Base-by-base conservation (phyloP, 2,329 filamentous ascomycete genomes). In the Aspergillus carbonarius region DNA sequence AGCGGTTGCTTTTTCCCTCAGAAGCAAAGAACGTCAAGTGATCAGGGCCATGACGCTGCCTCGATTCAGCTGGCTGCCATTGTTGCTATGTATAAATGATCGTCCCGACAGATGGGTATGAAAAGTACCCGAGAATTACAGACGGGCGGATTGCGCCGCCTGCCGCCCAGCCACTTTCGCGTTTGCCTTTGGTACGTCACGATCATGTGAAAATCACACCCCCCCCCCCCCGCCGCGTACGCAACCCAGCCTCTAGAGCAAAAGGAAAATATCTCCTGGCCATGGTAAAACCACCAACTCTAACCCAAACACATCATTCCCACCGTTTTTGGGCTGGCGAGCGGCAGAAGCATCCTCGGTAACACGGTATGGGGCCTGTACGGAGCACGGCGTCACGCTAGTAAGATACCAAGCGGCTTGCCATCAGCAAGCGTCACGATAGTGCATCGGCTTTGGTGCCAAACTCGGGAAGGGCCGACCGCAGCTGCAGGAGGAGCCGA, bases 401-500 rank as follows among this genome's bases (percentile, higher is more conserved):
- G 30, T 51, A 52, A 52, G 20, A 42, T 30, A 53, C 23, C 49
- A 60, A 44, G 20, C 54, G 52, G 50, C 55, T 50, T 58, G 59
- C 58, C 59, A 55, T 40, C 20, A 48, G 48, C 46, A 57, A 44
- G 40, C 54, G 58, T 44, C 55, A 57, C 50, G 54, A 58, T 61
- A 63, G 59, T 58, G 68, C 63, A 67, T 70, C 68, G 68, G 68
- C 63, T 64, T 66, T 63, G 55, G 59, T 70, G 64, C 68, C 68
- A 67, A 65, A 70, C 64, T 67, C 65, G 66, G 66, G 63, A 67
- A 68, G 65, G 63, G 51, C 65, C 66, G 65, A 66, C 56, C 57
- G 60, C 61, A 63, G 61, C 56, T 59, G 55, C 54, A 54, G 54
- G 63, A 58, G 63, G 61, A 63, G 63, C 57, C 62, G 57, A 48